Conservation (phyloP, 1,284 basidiomycete species). For the Sanghuangporus baumii region DNA sequence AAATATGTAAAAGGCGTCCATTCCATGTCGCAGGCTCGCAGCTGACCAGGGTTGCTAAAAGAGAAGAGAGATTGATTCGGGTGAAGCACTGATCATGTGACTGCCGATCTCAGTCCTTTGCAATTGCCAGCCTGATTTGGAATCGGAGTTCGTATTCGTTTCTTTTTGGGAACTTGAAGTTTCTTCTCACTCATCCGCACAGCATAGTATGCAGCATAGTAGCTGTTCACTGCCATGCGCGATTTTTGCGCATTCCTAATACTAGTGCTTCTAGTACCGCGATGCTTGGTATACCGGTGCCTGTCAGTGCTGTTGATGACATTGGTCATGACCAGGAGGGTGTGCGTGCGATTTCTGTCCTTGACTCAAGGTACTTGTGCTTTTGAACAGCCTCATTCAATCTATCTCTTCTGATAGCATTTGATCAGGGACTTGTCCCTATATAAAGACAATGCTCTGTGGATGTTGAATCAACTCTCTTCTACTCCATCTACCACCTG, state of each 20-base stretch:
- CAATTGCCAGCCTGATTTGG: too few relatives aligned
- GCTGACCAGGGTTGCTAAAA: neutral
- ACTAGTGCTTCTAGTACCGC: constrained; percentile 12
- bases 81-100: too few relatives aligned
- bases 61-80: neutral
- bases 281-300: neutral
- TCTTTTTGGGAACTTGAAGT: too few relatives aligned
- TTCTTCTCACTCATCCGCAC: neutral
- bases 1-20: neutral
- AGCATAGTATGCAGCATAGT: too few relatives aligned
- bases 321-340: too few relatives aligned
- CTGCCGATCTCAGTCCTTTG: neutral
- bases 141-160: too few relatives aligned
- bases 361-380: neutral
- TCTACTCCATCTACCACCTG: neutral
- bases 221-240: neutral
- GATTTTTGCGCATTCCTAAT: neutral
- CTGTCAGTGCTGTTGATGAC: too few relatives aligned
- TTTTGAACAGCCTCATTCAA: neutral
- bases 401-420: neutral
- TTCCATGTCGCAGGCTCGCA: neutral
- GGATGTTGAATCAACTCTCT: neutral
- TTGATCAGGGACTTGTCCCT: too few relatives aligned
- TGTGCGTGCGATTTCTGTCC: neutral
- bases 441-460: neutral